Evolutionary conservation across 108 stramenopile genomes (phyloP).

Genomic region (Aurantiochytrium sp.): DNA sequence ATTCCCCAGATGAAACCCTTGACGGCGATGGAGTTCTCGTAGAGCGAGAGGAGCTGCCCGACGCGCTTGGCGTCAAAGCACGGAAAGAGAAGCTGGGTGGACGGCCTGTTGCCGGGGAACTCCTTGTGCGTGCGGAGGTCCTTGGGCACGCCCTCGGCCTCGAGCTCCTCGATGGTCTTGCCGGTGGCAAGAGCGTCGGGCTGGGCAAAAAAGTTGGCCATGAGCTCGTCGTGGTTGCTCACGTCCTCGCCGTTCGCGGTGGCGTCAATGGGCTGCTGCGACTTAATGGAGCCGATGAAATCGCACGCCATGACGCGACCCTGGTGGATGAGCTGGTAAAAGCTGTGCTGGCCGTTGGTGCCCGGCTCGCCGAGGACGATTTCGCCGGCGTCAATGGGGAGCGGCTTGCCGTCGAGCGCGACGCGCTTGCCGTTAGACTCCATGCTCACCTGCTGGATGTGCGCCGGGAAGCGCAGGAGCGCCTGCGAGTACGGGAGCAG

Average conservation of each 20-base stretch:
- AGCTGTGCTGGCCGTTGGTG: constrained; percentile 97
- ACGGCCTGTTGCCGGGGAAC: constrained; percentile 95
- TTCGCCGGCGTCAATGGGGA: constrained; percentile 79
- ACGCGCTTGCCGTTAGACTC: constrained; percentile 97
- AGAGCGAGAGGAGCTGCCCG: constrained; percentile 89
- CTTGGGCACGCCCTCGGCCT: constrained; percentile 79
- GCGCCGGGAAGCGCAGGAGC: constrained; percentile 89
- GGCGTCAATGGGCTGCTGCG: constrained; percentile 72
- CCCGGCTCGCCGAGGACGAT: constrained; percentile 97
- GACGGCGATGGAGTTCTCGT: constrained; percentile 97
- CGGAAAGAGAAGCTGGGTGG: constrained; percentile 83
- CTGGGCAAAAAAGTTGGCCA: constrained; percentile 99
- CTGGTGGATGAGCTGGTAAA: constrained; percentile 98
- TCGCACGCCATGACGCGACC: constrained; percentile 92
- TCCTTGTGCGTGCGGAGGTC: constrained; percentile 80
- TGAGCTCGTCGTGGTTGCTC: constrained; percentile 96
- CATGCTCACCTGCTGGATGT: constrained; percentile 99
- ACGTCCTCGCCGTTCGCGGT: constrained; percentile 78
- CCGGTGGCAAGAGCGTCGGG: constrained; percentile 94
- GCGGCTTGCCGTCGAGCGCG: constrained; percentile 63
- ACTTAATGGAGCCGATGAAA: constrained; percentile 86
- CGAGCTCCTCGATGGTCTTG: constrained; percentile 74
- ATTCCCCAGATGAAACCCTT: constrained; percentile 99
- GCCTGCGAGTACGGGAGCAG: constrained; percentile 96
- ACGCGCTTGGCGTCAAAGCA: constrained; percentile 84